Percentiles rank a stretch among this genome's conserved stretches.
Conservation (phyloP, 768 basidiomycete species). For the Lactarius indigo region DNA sequence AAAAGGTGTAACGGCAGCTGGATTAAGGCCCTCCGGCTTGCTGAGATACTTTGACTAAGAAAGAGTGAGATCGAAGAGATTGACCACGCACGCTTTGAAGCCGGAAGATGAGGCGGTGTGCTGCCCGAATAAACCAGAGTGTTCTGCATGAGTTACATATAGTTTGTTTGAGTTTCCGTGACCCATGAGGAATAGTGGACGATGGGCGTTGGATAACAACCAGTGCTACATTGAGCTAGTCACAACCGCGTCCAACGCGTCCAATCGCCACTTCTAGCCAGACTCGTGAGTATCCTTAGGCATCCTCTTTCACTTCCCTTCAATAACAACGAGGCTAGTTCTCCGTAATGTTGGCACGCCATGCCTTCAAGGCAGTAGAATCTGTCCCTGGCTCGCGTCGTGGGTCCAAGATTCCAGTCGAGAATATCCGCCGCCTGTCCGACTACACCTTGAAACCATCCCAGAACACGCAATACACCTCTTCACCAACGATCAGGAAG, state of each 20-base stretch:
- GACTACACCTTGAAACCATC: not conserved
- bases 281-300: not conserved
- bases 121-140: constrained; percentile 73
- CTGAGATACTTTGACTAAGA: constrained; percentile 34
- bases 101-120: constrained; percentile 75
- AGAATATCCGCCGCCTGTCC: not conserved
- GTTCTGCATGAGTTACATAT: constrained; percentile 88
- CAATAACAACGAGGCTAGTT: not conserved
- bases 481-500: not conserved
- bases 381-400: not conserved
- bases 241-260: not conserved
- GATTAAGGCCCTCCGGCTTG: constrained; percentile 64
- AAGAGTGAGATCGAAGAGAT: constrained; percentile 24
- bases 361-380: constrained; percentile 2
- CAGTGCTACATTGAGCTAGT: not conserved
- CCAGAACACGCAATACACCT: not conserved
- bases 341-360: constrained; percentile 4
- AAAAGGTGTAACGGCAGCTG: constrained; percentile 67
- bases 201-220: not conserved
- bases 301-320: not conserved
- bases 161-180: constrained; percentile 86
- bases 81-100: constrained; percentile 53
- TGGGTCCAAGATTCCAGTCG: not conserved
- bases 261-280: not conserved
- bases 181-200: constrained; percentile 47